Percentiles rank a stretch among this genome's conserved stretches.
phyloP scores from a whole-genome alignment of 1,284 basidiomycete genomes.

The Trametes hirsuta region DNA sequence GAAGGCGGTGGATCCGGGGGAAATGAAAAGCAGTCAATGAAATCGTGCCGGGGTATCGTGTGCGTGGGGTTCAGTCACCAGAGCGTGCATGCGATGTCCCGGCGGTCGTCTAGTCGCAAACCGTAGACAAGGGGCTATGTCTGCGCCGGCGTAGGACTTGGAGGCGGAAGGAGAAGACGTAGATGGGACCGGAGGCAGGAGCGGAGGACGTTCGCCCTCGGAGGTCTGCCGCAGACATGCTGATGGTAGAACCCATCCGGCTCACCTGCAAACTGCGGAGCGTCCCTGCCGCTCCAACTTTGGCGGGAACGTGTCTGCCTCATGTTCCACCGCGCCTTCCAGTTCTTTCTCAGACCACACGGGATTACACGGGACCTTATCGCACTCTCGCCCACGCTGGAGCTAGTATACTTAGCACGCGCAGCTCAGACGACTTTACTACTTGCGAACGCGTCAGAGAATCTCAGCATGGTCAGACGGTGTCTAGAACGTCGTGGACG shows the following conservation, averaged over 20 bases:
- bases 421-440: neutral
- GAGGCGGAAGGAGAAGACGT: neutral
- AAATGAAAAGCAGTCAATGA: conserved; percentile 14
- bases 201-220: neutral
- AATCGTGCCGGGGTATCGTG: conserved; percentile 4
- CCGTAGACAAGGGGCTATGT: neutral
- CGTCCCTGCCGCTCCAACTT: conserved; percentile 4
- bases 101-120: conserved; percentile 1
- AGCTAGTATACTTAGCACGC: conserved; percentile 8
- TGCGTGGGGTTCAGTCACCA: conserved; percentile 2
- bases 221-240: conserved; percentile 3
- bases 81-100: conserved; percentile 7
- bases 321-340: conserved; percentile 10
- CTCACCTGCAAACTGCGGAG: conserved; percentile 6
- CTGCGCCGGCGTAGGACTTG: neutral
- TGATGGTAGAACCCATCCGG: conserved; percentile 9
- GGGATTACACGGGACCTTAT: neutral
- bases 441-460: neutral
- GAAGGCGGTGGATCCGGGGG: conserved; percentile 19
- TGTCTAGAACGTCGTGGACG: neutral
- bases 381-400: neutral
- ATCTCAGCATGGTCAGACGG: neutral
- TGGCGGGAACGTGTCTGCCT: conserved; percentile 18
- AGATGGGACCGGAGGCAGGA: neutral
- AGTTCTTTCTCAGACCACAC: neutral